Evolutionary conservation across 768 basidiomycete species (phyloP).

Genomic region (Termitomyces sp.): DNA sequence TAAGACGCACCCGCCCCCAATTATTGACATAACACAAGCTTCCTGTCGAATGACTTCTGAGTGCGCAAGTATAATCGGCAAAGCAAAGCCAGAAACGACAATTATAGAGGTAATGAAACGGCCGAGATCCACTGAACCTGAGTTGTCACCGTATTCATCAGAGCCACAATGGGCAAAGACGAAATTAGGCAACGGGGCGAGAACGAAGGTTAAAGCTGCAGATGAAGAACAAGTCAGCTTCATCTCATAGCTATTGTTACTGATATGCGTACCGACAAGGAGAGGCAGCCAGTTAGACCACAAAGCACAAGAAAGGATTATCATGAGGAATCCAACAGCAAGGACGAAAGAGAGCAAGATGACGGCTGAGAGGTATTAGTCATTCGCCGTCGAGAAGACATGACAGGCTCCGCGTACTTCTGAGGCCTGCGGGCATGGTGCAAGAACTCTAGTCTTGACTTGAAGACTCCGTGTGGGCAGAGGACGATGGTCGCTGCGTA

Average conservation of each 20-base stretch:
- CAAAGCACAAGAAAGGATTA: constrained; percentile 95
- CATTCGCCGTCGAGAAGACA: not conserved
- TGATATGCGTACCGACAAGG: constrained; percentile 71
- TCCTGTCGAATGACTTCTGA: constrained; percentile 79
- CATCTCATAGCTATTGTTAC: not conserved
- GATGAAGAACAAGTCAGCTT: not conserved
- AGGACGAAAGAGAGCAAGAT: constrained; percentile 96
- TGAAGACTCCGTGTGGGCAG: not conserved
- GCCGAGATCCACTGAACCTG: constrained; percentile 81
- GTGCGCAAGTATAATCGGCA: constrained; percentile 90
- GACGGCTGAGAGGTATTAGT: constrained; percentile 54
- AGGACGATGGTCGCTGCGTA: not conserved
- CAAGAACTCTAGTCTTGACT: not conserved
- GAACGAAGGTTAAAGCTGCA: constrained; percentile 81
- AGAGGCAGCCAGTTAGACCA: constrained; percentile 97
- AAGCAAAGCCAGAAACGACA: constrained; percentile 89
- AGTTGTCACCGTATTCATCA: constrained; percentile 78
- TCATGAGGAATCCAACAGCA: constrained; percentile 94
- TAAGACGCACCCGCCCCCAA: constrained; percentile 77
- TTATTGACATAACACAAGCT: constrained; percentile 92
- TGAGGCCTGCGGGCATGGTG: constrained; percentile 62
- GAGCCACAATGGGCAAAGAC: constrained; percentile 88
- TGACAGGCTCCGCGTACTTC: constrained; percentile 42
- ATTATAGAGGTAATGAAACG: constrained; percentile 89
- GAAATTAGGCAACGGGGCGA: constrained; percentile 94